phyloP scores from a whole-genome alignment of 148 eudicot genomes.

The Camellia sinensis region DNA sequence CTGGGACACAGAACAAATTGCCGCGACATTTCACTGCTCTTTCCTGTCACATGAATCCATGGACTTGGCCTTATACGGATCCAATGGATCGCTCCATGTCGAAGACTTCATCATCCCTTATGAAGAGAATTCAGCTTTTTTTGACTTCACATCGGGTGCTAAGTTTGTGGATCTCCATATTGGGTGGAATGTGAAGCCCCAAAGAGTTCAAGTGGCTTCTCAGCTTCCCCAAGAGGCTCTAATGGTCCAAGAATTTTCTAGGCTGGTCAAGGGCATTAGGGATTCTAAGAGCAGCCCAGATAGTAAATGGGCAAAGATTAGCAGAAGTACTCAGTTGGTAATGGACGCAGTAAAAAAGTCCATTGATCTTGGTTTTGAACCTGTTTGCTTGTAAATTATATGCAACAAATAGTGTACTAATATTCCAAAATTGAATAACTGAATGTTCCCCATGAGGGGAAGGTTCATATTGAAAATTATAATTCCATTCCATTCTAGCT shows the following conservation, averaged over 20 bases:
- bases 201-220: slow-evolving; percentile 28
- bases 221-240: slow-evolving; percentile 37
- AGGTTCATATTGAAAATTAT: too few relatives aligned
- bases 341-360: slow-evolving; percentile 35
- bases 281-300: slow-evolving; percentile 20
- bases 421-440: too few relatives aligned
- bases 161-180: slow-evolving; percentile 35
- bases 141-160: slow-evolving; percentile 35
- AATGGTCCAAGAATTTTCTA: slow-evolving; percentile 39
- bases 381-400: slow-evolving; percentile 9
- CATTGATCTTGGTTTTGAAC: slow-evolving; percentile 28
- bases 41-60: slow-evolving; percentile 28
- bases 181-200: slow-evolving; percentile 44
- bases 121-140: slow-evolving; percentile 29
- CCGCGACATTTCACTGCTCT: slow-evolving; percentile 36
- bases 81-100: slow-evolving; percentile 33
- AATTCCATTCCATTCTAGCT: too few relatives aligned
- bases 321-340: slow-evolving; percentile 35
- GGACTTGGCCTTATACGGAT: slow-evolving; percentile 27
- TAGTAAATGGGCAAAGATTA: slow-evolving; percentile 27
- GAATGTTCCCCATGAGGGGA: too few relatives aligned
- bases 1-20: slow-evolving; percentile 30
- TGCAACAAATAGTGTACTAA: too few relatives aligned
- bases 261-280: slow-evolving; percentile 28
- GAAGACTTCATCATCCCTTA: slow-evolving; percentile 38